Conservation (phyloP, 257 asterid genomes). For the Solanum piurae region DNA sequence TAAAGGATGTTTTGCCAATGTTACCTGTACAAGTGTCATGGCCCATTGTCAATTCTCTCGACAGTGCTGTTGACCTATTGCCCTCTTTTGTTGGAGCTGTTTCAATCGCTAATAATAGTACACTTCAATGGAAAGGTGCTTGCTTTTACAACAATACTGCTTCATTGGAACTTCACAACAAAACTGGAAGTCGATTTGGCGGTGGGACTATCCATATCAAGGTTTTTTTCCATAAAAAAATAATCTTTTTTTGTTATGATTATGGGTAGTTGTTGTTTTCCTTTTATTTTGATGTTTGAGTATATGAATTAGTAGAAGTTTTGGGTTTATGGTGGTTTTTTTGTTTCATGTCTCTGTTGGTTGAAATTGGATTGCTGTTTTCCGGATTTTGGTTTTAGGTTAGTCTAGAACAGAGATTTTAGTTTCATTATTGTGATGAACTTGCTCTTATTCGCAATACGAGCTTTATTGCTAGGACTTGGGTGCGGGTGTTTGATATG, state of each 20-base stretch:
- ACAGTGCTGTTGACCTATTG: slow-evolving; percentile 62
- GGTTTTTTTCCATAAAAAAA: slow-evolving; percentile 17
- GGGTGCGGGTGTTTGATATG: not conserved
- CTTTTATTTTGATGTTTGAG: not conserved
- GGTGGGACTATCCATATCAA: slow-evolving; percentile 82
- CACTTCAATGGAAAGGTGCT: slow-evolving; percentile 67
- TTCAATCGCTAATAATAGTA: slow-evolving; percentile 16
- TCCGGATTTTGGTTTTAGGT: not conserved
- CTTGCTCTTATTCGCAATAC: not conserved
- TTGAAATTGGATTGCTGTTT: not conserved
- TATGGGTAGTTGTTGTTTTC: not conserved
- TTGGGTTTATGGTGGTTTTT: not conserved
- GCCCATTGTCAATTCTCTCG: slow-evolving; percentile 52
- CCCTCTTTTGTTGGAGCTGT: slow-evolving; percentile 79
- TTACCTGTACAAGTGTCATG: slow-evolving; percentile 60
- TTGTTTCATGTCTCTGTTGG: not conserved
- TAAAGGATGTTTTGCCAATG: slow-evolving; percentile 51
- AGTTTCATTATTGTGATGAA: not conserved
- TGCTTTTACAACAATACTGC: slow-evolving; percentile 68
- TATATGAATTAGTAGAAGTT: not conserved
- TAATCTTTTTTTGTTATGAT: not conserved
- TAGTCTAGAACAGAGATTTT: not conserved
- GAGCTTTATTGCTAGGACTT: not conserved
- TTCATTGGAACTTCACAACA: slow-evolving; percentile 59
- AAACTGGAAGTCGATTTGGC: slow-evolving; percentile 51